Conservation (phyloP, 1,284 basidiomycete species). For the Ganoderma lucidum region DNA sequence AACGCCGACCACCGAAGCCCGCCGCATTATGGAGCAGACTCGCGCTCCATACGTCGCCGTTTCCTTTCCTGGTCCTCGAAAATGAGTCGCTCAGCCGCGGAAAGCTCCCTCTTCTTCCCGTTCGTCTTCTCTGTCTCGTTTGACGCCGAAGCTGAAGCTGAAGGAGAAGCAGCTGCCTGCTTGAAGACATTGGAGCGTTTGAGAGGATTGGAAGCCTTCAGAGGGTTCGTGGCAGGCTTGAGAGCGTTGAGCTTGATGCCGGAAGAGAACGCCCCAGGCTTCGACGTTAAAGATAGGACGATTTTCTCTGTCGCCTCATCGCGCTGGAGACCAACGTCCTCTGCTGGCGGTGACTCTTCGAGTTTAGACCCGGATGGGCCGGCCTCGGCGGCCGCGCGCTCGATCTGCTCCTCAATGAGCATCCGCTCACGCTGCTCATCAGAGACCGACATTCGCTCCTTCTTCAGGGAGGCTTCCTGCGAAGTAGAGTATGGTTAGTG, state of each 20-base stretch:
- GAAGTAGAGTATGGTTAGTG: constrained; percentile 17
- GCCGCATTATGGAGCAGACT: constrained; percentile 40
- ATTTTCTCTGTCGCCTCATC: constrained; percentile 79
- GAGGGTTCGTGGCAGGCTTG: constrained; percentile 56
- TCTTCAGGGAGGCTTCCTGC: constrained; percentile 89
- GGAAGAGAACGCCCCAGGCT: constrained; percentile 50
- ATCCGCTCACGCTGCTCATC: constrained; percentile 95
- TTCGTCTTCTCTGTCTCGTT: constrained; percentile 33
- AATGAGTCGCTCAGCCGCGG: constrained; percentile 86
- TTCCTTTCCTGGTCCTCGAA: constrained; percentile 89
- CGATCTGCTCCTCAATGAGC: constrained; percentile 94
- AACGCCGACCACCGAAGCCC: constrained; percentile 4
- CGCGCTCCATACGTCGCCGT: constrained; percentile 71
- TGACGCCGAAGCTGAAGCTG: constrained; percentile 24
- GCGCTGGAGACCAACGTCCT: constrained; percentile 72
- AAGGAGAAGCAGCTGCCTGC: constrained; percentile 41
- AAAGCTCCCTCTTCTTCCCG: constrained; percentile 69
- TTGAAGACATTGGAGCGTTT: constrained; percentile 85
- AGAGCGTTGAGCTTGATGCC: constrained; percentile 72
- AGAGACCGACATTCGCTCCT: constrained; percentile 90
- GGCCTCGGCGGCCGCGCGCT: constrained; percentile 68
- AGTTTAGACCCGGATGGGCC: constrained; percentile 36
- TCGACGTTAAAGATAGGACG: constrained; percentile 72
- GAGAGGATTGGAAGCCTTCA: constrained; percentile 56
- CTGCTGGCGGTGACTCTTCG: constrained; percentile 45